phyloP scores from a whole-genome alignment of 176 grass and related monocot genomes.

The Ampelocalamus luodianensis region DNA sequence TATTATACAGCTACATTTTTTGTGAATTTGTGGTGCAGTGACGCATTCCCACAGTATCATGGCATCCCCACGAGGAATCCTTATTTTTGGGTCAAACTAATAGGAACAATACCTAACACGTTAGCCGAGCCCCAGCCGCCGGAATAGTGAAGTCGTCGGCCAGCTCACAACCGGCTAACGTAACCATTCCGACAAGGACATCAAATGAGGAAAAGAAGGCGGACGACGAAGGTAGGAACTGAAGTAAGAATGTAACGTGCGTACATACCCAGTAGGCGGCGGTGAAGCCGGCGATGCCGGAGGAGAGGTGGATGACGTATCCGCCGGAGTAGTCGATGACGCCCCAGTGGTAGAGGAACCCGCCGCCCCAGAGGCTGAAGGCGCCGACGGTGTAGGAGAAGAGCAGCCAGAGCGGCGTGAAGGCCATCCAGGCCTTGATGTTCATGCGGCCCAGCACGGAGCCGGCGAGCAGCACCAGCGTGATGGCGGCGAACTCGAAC shows the following conservation, averaged over 20 bases:
- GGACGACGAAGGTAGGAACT: not conserved
- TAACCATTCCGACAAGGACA: not conserved
- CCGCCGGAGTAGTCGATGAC: slow-evolving; percentile 96
- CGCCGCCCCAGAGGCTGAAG: slow-evolving; percentile 89
- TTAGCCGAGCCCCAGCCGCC: not conserved
- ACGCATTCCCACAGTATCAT: slow-evolving; percentile 9
- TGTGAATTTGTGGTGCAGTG: not conserved
- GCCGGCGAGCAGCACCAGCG: slow-evolving; percentile 75
- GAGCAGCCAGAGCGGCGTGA: slow-evolving; percentile 81
- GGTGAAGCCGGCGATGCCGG: slow-evolving; percentile 84
- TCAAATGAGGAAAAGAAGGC: not conserved
- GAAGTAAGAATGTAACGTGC: not conserved
- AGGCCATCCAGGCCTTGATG: slow-evolving; percentile 94
- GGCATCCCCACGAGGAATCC: slow-evolving; percentile 31
- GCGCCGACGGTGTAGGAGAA: slow-evolving; percentile 89
- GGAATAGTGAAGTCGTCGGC: not conserved
- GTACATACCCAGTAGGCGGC: slow-evolving; percentile 76
- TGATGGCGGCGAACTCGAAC: slow-evolving; percentile 87
- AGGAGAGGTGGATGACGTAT: slow-evolving; percentile 92
- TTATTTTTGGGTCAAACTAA: slow-evolving; percentile 39
- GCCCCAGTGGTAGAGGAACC: slow-evolving; percentile 93
- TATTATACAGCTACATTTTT: not conserved
- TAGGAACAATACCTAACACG: slow-evolving; percentile 30
- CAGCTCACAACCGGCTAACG: not conserved
- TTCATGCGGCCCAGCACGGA: slow-evolving; percentile 85